Evolutionary conservation across 305 asterid genomes (phyloP).

Genomic region (Petunia hybrid): DNA sequence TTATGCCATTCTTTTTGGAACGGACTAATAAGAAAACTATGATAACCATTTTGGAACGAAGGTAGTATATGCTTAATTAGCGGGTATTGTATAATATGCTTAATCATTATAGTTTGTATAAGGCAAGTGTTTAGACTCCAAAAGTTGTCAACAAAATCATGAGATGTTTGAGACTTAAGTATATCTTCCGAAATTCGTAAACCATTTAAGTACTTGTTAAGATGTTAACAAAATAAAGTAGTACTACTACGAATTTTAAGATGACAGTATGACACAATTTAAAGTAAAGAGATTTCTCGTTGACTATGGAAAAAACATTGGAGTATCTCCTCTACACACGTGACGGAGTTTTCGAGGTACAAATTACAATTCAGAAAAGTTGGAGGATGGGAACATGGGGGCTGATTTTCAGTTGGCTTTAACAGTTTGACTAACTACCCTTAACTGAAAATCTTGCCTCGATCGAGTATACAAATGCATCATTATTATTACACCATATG

Average conservation of each 20-base stretch:
- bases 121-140: neutral
- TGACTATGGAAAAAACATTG: neutral
- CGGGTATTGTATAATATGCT: neutral
- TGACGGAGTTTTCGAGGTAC: slow-evolving; percentile 11
- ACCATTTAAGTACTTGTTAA: neutral
- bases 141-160: no score
- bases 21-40: no score
- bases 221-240: neutral
- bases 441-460: neutral
- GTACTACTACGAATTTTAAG: no score
- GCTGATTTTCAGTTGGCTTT: slow-evolving; percentile 6
- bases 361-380: neutral
- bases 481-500: no score
- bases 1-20: no score
- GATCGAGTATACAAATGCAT: no score
- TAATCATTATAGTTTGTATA: no score
- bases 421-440: slow-evolving; percentile 4
- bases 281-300: neutral
- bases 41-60: no score
- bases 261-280: neutral
- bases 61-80: neutral
- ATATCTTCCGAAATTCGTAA: neutral
- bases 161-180: neutral
- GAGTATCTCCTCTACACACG: slow-evolving; percentile 1
- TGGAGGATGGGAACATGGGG: slow-evolving; percentile 25